Evolutionary conservation across 2,329 filamentous ascomycete genomes (phyloP).

Genomic region (Hypoxylon sp.): DNA sequence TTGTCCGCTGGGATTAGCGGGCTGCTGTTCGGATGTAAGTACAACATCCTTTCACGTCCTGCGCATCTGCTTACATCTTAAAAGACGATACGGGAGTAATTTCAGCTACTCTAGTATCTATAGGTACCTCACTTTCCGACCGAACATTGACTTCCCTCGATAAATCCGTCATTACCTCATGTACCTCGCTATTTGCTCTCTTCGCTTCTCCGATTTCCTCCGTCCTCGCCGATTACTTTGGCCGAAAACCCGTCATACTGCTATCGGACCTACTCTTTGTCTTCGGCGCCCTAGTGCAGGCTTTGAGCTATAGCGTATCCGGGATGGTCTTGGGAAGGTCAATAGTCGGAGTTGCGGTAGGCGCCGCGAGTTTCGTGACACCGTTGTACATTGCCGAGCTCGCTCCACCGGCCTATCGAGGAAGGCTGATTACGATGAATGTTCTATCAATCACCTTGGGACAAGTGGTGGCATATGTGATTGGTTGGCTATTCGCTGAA

Average conservation of each 20-base stretch:
- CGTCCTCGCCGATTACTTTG: conserved; percentile 72
- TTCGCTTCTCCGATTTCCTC: conserved; percentile 75
- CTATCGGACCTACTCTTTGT: conserved; percentile 77
- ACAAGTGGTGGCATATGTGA: conserved; percentile 88
- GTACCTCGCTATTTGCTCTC: conserved; percentile 76
- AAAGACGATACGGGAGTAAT: conserved; percentile 78
- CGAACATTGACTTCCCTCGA: conserved; percentile 72
- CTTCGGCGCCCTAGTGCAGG: conserved; percentile 76
- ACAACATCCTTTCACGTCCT: not conserved
- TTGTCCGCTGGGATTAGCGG: conserved; percentile 77
- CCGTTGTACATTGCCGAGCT: conserved; percentile 92
- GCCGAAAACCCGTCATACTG: conserved; percentile 74
- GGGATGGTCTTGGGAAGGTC: conserved; percentile 77
- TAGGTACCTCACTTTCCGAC: conserved; percentile 70
- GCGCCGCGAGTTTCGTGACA: conserved; percentile 84
- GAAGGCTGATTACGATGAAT: conserved; percentile 84
- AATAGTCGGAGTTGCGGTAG: conserved; percentile 80
- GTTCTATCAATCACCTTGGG: conserved; percentile 88
- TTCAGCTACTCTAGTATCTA: conserved; percentile 76
- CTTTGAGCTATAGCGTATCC: conserved; percentile 68
- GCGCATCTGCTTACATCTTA: conserved; percentile 27
- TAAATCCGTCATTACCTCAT: conserved; percentile 80
- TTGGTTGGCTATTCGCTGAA: conserved; percentile 82
- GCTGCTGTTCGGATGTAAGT: conserved; percentile 76
- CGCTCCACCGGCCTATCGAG: conserved; percentile 81